Percentiles rank a stretch among this genome's conserved stretches.
Evolutionary conservation across 495 filamentous ascomycete species (phyloP).

Genomic region (Aspergillus olivimuriae): DNA sequence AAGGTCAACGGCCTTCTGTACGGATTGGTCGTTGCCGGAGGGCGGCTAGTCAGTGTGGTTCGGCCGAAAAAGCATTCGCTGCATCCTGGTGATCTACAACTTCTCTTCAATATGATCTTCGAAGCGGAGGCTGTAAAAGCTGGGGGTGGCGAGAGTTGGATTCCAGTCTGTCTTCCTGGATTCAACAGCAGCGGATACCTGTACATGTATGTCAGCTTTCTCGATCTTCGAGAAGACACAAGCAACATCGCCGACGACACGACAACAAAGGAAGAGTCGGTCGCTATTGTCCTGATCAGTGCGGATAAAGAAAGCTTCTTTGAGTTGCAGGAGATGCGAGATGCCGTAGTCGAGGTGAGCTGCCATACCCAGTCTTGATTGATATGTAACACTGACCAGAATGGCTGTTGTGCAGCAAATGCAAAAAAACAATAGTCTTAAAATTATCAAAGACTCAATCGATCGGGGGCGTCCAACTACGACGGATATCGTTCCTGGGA

Average conservation of each 20-base stretch:
- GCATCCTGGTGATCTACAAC: constrained; percentile 89
- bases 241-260: constrained; percentile 24
- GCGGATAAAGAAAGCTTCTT: constrained; percentile 90
- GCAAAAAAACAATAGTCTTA: constrained; percentile 66
- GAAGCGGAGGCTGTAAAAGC: constrained; percentile 83
- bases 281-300: constrained; percentile 90
- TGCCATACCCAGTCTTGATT: background rate
- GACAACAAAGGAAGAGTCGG: constrained; percentile 58
- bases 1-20: constrained; percentile 76
- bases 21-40: constrained; percentile 90
- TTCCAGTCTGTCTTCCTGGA: constrained; percentile 89
- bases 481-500: constrained; percentile 71
- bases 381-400: background rate
- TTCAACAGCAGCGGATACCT: constrained; percentile 98
- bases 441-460: constrained; percentile 67
- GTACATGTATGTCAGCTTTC: constrained; percentile 98
- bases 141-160: constrained; percentile 94
- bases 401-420: constrained; percentile 42
- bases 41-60: constrained; percentile 87
- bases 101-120: constrained; percentile 99
- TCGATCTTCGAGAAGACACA: constrained; percentile 42
- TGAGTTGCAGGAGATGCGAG: constrained; percentile 77
- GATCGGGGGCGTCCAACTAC: constrained; percentile 60
- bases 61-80: constrained; percentile 91
- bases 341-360: constrained; percentile 62